Conservation (phyloP, 257 asterid genomes). For the Solanum chmielewskii region DNA sequence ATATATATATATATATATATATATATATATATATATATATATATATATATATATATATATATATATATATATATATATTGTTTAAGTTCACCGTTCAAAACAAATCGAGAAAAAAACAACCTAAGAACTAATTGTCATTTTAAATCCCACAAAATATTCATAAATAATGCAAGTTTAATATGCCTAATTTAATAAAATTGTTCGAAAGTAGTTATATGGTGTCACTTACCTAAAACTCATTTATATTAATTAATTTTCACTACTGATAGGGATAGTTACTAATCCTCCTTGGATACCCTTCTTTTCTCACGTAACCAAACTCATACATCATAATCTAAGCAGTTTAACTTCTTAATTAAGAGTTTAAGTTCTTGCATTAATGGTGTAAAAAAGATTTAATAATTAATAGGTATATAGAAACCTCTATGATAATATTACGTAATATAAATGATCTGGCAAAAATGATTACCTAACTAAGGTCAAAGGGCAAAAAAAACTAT, state of each 20-base stretch:
- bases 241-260: not conserved
- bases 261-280: conserved; percentile 5
- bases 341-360: not conserved
- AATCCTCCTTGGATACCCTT: conserved; percentile 36
- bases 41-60: too few species aligned
- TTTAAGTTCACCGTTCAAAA: conserved; percentile 20
- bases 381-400: not conserved
- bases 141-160: not conserved
- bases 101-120: not conserved
- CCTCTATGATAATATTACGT: not conserved
- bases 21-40: too few species aligned
- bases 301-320: not conserved
- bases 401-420: not conserved
- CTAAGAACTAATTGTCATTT: not conserved
- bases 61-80: too few species aligned
- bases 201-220: conserved; percentile 14
- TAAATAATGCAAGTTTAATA: not conserved
- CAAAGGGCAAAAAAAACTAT: not conserved
- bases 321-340: not conserved
- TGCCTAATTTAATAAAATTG: not conserved
- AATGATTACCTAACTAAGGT: too few species aligned
- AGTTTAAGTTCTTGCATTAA: not conserved
- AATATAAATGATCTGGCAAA: not conserved
- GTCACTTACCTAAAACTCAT: conserved; percentile 23
- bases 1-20: too few species aligned